Evolutionary conservation across 176 grass and related monocot genomes (phyloP), one percentile per base, ranked within the genome.

Genomic region (Zea luxurians): DNA sequence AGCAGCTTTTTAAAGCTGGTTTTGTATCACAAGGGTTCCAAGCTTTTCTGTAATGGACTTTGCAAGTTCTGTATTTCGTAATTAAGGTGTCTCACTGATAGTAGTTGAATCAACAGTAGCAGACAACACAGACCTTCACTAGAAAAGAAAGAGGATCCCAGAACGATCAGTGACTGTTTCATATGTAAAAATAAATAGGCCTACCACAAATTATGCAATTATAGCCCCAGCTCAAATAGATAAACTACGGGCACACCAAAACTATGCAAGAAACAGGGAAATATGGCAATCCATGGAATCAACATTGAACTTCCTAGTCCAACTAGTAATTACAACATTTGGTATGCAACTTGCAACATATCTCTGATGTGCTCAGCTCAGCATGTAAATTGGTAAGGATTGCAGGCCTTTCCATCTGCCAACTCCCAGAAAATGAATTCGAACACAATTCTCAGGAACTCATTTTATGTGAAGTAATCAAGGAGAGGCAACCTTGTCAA

Each of bases 261-360:
- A 79, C 44, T 57, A 69, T 49, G 10, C 8, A 57, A 58, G 7
- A 63, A 65, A 60, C 13, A 66, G 42, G 9, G 17, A 80, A 52
- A 42, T 44, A 67, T 73, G 42, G 6, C 13, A 40, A 75, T 61
- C 6, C 21, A 42, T 44, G 44, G 18, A 74, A 60, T 43, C 38
- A 61, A 50, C 64, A 61, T 47, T 80, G 45, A 34, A 68, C 44
- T 86, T 81, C 53, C 38, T 67, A 46, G n/a, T 86, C 61, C 42
- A 68, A n/a, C 27, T 48, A 55, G 16, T 66, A 79, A 17, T 34
- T 67, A 42, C 27, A 67, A 46, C 6, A 67, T 49, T 18, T 13
- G 49, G n/a, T 60, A 34, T 13, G 5, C 13, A 63, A 27, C 13
- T n/a, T 13, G 5, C 13, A 63, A 27, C 13, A 50, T 41, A 63